These are phyloP conservation scores for Aspergillus candidus DNA, from an alignment of 2,329 filamentous ascomycete species.

Conservation along the genomic window DNA sequence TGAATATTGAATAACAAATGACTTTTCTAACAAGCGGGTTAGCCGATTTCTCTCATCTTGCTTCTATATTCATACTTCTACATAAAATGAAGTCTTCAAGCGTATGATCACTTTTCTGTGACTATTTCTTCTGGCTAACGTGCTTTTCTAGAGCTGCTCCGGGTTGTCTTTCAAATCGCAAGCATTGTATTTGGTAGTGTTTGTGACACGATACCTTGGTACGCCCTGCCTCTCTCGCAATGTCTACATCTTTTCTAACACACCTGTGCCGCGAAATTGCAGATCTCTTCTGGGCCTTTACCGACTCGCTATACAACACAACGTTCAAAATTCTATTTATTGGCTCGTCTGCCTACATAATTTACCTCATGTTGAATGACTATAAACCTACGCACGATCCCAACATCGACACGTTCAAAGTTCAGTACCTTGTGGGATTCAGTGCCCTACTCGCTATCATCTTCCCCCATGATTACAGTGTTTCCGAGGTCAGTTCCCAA, in stretches of 20 bases:
- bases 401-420: constrained; percentile 93
- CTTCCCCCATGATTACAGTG: constrained; percentile 77
- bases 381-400: constrained; percentile 98
- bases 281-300: constrained; percentile 85
- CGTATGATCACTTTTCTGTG: constrained; percentile 48
- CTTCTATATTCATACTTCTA: constrained; percentile 87
- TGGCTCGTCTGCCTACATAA: constrained; percentile 78
- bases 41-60: constrained; percentile 94
- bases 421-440: constrained; percentile 84
- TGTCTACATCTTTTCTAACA: not conserved
- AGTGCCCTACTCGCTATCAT: constrained; percentile 72
- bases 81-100: constrained; percentile 95
- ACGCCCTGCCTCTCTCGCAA: constrained; percentile 15
- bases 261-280: not conserved
- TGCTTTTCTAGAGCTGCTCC: constrained; percentile 68
- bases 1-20: not conserved
- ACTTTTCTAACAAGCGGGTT: constrained; percentile 14
- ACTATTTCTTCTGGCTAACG: not conserved
- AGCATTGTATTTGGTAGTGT: constrained; percentile 88
- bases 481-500: constrained; percentile 52
- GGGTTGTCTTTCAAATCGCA: constrained; percentile 99
- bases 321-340: constrained; percentile 97
- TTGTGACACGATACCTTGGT: constrained; percentile 88
- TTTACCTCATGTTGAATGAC: constrained; percentile 96
- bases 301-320: constrained; percentile 81